Percentiles rank a stretch among this genome's conserved stretches.
Conservation (phyloP, 192 early-diverging fungal genomes). For the Coemansia sp. region DNA sequence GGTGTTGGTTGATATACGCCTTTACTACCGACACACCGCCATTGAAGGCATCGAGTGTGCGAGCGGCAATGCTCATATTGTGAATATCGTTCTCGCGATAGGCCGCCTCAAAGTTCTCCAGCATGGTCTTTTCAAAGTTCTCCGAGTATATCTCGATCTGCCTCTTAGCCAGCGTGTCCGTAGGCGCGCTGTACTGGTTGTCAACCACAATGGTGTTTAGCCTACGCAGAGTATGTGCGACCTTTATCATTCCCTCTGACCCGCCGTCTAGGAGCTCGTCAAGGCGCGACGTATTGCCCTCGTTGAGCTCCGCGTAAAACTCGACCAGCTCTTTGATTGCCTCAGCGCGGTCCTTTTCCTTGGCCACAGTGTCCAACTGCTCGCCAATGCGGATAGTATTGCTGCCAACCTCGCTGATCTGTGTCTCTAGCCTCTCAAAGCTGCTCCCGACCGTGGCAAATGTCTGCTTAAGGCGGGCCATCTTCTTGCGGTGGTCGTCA, state of each 20-base stretch:
- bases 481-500: constrained; percentile 67
- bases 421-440: constrained; percentile 83
- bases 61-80: constrained; percentile 75
- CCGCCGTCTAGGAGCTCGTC: constrained; percentile 74
- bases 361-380: constrained; percentile 95
- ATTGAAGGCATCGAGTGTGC: constrained; percentile 89
- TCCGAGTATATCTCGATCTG: constrained; percentile 94
- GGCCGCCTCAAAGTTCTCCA: constrained; percentile 85
- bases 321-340: constrained; percentile 90
- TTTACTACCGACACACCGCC: constrained; percentile 93
- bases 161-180: constrained; percentile 62
- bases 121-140: constrained; percentile 83
- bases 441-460: constrained; percentile 87
- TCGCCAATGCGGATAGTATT: constrained; percentile 97
- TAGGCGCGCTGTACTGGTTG: constrained; percentile 48
- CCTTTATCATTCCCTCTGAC: constrained; percentile 83
- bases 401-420: constrained; percentile 90
- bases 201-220: constrained; percentile 70
- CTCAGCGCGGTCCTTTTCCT: constrained; percentile 81
- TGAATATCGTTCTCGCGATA: constrained; percentile 72
- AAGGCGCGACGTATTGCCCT: constrained; percentile 68
- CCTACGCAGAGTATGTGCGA: constrained; percentile 80
- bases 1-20: constrained; percentile 96
- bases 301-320: constrained; percentile 90
- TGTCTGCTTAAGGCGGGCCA: constrained; percentile 73